Conservation (phyloP, 2,329 filamentous ascomycete genomes). For the Penicillium sp. region DNA sequence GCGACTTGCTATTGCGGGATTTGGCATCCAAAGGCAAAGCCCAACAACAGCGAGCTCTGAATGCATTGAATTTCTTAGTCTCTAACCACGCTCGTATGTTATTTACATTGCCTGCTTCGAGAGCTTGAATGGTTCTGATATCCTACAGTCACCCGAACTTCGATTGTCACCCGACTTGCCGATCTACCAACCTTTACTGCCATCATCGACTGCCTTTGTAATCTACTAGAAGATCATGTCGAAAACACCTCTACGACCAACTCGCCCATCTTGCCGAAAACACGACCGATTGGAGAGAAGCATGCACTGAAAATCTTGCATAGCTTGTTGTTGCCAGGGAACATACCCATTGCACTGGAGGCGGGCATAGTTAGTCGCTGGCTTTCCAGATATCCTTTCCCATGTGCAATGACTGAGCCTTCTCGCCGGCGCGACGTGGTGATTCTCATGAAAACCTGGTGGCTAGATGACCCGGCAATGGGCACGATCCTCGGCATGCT, state of each 20-base stretch:
- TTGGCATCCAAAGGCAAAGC: constrained; percentile 38
- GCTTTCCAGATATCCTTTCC: constrained; percentile 67
- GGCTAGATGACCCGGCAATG: constrained; percentile 44
- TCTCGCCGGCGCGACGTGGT: constrained; percentile 41
- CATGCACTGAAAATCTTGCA: constrained; percentile 55
- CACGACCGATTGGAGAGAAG: constrained; percentile 42
- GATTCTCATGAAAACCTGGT: constrained; percentile 42
- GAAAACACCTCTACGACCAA: constrained; percentile 34
- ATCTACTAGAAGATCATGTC: constrained; percentile 39
- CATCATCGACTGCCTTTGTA: constrained; percentile 42
- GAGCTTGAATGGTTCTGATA: constrained; percentile 1
- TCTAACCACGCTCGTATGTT: constrained; percentile 39
- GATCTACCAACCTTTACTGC: constrained; percentile 39
- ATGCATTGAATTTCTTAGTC: constrained; percentile 44
- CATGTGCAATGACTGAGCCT: constrained; percentile 56
- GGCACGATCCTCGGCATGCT: constrained; percentile 43
- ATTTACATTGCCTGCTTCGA: not conserved
- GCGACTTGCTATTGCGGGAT: constrained; percentile 42
- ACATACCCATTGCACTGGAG: constrained; percentile 55
- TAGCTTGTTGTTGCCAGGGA: constrained; percentile 54
- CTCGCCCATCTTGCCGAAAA: constrained; percentile 40
- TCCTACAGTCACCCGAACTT: constrained; percentile 35
- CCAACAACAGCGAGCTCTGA: constrained; percentile 42
- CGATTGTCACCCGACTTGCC: constrained; percentile 33
- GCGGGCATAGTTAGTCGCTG: constrained; percentile 67